These are phyloP conservation scores for Komagataella pastoris DNA, from an alignment of 805 yeast genomes.

Conservation along the genomic window DNA sequence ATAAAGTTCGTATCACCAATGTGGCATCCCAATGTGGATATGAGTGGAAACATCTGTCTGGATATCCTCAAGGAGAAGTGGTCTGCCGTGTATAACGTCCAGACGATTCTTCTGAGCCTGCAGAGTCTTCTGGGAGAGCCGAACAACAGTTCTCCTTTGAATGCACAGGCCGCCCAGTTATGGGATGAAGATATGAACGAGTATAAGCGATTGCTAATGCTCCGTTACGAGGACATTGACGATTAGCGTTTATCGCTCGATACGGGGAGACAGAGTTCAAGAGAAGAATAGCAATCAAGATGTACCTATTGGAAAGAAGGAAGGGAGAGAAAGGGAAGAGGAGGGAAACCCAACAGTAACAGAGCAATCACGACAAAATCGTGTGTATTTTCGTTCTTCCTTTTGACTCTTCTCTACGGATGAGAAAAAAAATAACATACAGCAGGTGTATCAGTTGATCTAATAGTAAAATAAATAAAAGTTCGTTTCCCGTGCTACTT, in stretches of 20 bases:
- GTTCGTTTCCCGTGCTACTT: not conserved
- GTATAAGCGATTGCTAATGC: conserved; percentile 36
- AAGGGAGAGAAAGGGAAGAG: not conserved
- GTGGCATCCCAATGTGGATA: conserved; percentile 94
- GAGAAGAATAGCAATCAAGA: not conserved
- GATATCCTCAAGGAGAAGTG: conserved; percentile 97
- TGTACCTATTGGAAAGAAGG: not conserved
- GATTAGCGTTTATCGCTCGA: not conserved
- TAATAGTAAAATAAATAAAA: not conserved
- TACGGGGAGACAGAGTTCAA: not conserved
- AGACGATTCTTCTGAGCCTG: conserved; percentile 86
- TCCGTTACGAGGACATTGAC: not conserved
- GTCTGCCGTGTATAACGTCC: conserved; percentile 97
- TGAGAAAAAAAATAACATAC: not conserved
- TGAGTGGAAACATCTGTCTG: conserved; percentile 90
- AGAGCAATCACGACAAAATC: not conserved
- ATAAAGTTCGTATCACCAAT: conserved; percentile 86
- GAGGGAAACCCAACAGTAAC: not conserved
- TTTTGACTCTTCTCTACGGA: not conserved
- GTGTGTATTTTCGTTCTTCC: not conserved
- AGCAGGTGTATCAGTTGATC: not conserved
- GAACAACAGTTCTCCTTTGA: conserved; percentile 97
- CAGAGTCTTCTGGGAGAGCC: conserved; percentile 95
- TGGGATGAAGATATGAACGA: conserved; percentile 89
- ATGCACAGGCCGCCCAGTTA: conserved; percentile 94